phyloP scores from a whole-genome alignment of 83 land plant genomes.

The Thuja plicata region DNA sequence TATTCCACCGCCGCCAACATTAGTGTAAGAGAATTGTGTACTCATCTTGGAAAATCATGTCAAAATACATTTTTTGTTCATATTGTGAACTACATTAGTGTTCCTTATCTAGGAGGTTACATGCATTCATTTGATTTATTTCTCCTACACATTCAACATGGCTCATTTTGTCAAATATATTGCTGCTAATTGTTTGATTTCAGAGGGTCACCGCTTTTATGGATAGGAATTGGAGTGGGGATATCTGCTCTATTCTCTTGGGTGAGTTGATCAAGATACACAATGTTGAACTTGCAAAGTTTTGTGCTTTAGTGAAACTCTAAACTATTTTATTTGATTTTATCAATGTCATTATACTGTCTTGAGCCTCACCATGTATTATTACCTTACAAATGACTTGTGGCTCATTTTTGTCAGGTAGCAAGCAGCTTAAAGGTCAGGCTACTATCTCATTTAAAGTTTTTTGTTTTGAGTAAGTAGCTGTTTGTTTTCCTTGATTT shows the following conservation, averaged over 20 bases:
- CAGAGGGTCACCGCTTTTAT: conserved; percentile 16
- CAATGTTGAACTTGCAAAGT: background rate
- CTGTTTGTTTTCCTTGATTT: conserved; percentile 9
- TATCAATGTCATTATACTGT: background rate
- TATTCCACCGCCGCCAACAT: background rate
- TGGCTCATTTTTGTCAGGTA: background rate
- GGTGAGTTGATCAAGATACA: conserved; percentile 6
- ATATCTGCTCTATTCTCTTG: conserved; percentile 15
- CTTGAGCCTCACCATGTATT: background rate
- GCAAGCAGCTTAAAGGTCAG: conserved; percentile 14
- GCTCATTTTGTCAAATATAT: background rate
- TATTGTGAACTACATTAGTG: background rate
- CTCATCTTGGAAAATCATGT: background rate
- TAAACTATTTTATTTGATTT: background rate
- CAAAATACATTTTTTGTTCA: background rate
- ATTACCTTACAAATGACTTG: background rate
- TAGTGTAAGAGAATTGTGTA: conserved; percentile 1
- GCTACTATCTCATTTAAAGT: conserved; percentile 10
- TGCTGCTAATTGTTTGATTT: background rate
- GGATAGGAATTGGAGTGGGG: conserved; percentile 16
- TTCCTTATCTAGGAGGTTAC: background rate
- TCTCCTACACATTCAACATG: background rate
- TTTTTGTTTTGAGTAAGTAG: background rate
- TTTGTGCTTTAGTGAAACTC: background rate
- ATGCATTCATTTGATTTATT: background rate